Conservation (phyloP, 2,329 filamentous ascomycete genomes). For the Ceratocystis variospora region DNA sequence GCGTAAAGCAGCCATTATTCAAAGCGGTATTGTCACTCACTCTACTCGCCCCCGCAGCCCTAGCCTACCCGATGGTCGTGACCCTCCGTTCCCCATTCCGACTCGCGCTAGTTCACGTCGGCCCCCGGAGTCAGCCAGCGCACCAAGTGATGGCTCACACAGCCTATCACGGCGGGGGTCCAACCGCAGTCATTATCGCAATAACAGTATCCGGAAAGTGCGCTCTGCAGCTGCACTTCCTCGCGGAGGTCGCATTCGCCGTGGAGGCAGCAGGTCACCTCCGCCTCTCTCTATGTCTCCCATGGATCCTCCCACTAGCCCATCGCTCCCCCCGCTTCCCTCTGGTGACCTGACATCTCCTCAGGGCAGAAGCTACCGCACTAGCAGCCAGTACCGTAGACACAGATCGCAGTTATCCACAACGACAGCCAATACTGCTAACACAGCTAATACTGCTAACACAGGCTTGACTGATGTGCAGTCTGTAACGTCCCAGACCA, state of each 20-base stretch:
- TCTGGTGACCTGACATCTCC: constrained; percentile 50
- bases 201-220: constrained; percentile 62
- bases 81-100: constrained; percentile 86
- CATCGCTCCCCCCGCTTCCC: constrained; percentile 57
- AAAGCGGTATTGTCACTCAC: constrained; percentile 61
- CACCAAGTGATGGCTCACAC: constrained; percentile 55
- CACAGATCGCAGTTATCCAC: constrained; percentile 47
- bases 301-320: constrained; percentile 50
- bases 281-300: constrained; percentile 55
- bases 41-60: constrained; percentile 45
- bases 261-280: constrained; percentile 42
- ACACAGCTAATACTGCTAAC: constrained; percentile 31
- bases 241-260: constrained; percentile 35
- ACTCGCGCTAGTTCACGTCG: constrained; percentile 75
- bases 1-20: constrained; percentile 66
- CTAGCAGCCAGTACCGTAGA: constrained; percentile 31
- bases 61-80: constrained; percentile 43
- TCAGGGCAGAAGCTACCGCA: constrained; percentile 21
- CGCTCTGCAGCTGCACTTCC: constrained; percentile 68
- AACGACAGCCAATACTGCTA: constrained; percentile 40
- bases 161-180: constrained; percentile 55
- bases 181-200: constrained; percentile 37
- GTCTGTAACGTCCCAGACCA: constrained; percentile 49
- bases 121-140: constrained; percentile 50
- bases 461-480: constrained; percentile 29